Percentiles rank a stretch among this genome's conserved stretches.
These are phyloP conservation scores for Trypanosomatidae sp. DNA, from an alignment of 208 protist genomes.

Conservation along the genomic window DNA sequence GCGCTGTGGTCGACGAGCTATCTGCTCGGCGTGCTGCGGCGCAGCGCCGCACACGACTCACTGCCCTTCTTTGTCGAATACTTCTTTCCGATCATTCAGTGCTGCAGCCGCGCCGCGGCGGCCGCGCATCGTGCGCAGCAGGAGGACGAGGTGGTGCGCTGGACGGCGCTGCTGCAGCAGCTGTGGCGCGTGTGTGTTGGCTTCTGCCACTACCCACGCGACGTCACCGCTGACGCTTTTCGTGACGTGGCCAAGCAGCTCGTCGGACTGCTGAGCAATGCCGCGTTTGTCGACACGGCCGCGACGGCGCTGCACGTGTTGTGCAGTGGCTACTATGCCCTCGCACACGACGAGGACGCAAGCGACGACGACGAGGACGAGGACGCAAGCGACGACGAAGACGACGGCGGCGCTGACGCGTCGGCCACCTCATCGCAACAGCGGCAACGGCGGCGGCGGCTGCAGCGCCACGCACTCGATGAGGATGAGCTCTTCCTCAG, in stretches of 20 bases:
- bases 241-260: conserved; percentile 72
- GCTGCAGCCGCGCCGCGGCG: conserved; percentile 22
- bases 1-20: conserved; percentile 64
- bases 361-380: conserved; percentile 40
- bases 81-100: conserved; percentile 74
- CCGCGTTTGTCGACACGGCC: conserved; percentile 51
- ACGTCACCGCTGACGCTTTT: conserved; percentile 54
- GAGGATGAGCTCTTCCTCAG: conserved; percentile 58
- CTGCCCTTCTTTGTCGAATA: conserved; percentile 56
- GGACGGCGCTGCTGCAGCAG: conserved; percentile 56
- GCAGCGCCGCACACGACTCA: conserved; percentile 70
- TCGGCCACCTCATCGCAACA: not conserved
- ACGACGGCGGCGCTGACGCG: not conserved
- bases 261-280: conserved; percentile 37
- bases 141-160: conserved; percentile 33
- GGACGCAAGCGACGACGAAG: not conserved
- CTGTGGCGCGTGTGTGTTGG: conserved; percentile 64
- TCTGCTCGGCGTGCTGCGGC: conserved; percentile 55
- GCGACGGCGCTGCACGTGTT: conserved; percentile 68
- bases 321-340: conserved; percentile 48
- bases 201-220: conserved; percentile 71
- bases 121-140: conserved; percentile 35
- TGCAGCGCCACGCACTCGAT: conserved; percentile 19
- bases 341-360: conserved; percentile 20
- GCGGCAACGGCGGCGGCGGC: not conserved